Percentiles rank a stretch among this genome's conserved stretches.
These are phyloP conservation scores for Tuctoria greenei DNA, from an alignment of 176 grass and related monocot species.

Conservation along the genomic window DNA sequence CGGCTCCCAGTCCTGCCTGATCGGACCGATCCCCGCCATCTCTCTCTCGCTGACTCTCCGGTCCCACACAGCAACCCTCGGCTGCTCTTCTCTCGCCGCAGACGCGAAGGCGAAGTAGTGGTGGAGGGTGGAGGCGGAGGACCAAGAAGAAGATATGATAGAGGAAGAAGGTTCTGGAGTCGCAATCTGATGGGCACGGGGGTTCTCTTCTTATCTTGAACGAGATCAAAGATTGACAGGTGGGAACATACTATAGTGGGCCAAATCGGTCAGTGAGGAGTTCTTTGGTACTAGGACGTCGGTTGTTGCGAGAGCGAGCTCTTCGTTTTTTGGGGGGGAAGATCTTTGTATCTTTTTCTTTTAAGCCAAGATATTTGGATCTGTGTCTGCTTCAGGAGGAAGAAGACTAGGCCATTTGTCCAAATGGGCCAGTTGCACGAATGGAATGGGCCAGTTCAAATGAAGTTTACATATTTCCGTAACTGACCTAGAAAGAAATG, in stretches of 20 bases:
- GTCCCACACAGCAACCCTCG: neutral
- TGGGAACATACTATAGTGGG: neutral
- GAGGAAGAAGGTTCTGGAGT: conserved; percentile 32
- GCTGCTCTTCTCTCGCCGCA: neutral
- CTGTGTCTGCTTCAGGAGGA: neutral
- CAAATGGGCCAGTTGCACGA: neutral
- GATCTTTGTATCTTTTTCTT: too few relatives aligned
- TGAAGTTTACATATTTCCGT: too few relatives aligned
- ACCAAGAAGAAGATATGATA: conserved; percentile 15
- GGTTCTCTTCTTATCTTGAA: neutral
- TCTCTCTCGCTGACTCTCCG: neutral
- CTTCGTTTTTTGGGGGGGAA: too few relatives aligned
- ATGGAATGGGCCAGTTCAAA: neutral
- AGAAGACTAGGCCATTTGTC: neutral
- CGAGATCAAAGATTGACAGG: neutral
- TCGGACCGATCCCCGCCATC: conserved; percentile 67
- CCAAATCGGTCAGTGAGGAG: neutral
- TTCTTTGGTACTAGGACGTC: neutral
- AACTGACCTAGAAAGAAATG: too few relatives aligned
- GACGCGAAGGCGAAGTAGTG: neutral
- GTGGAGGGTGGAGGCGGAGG: neutral
- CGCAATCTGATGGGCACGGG: neutral
- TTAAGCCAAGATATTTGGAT: neutral
- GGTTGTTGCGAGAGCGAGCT: neutral
- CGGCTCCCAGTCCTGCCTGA: conserved; percentile 84